Evolutionary conservation across 225 moss, liverwort and hornwort species (phyloP), one percentile per base, ranked within the genome.

Genomic region (Polytrichum formosum): DNA sequence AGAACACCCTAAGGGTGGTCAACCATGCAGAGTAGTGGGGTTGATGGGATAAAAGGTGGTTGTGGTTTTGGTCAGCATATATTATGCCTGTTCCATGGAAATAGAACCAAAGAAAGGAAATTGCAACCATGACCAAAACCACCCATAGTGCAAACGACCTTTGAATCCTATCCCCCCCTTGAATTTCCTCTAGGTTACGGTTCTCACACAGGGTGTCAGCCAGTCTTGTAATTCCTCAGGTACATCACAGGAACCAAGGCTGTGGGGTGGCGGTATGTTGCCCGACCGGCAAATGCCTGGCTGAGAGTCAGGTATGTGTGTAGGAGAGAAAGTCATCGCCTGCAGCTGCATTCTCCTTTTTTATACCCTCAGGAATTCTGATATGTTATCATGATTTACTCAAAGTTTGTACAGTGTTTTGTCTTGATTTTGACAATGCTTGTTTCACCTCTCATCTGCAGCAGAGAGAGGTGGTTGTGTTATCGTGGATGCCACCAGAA

Each of bases 401-500:
- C 46, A 46, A 37, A 16, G 4, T 46, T 46, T 46, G 46, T 37
- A 46, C 46, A 46, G 2, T 46, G 46, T 53, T 26, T 1, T 55
- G 56, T 10, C 22, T 35, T 78, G 59, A 37, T 79, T 55, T 71
- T 61, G 7, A 21, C 31, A 28, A 27, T 67, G 28, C 69, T 20
- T 71, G 67, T 56, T 59, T 64, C 18, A 46, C 56, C 56, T 46
- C 53, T 68, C 9, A 72, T 78, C 67, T 88, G 84, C 91, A 96
- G 93, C 90, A 58, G 88, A 91, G 80, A 91, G 82, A 84, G 89
- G 93, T 58, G 93, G 93, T 72, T 93, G 96, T 83, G 80, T 89
- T 46, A 89, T 96, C 81, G 90, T 93, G 70, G 96, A 96, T 91
- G 96, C 96, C 56, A 93, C 96, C 63, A 88, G 96, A 75, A 96